phyloP scores from a whole-genome alignment of 192 early-diverging fungal species.

The Funneliformis geosporum region DNA sequence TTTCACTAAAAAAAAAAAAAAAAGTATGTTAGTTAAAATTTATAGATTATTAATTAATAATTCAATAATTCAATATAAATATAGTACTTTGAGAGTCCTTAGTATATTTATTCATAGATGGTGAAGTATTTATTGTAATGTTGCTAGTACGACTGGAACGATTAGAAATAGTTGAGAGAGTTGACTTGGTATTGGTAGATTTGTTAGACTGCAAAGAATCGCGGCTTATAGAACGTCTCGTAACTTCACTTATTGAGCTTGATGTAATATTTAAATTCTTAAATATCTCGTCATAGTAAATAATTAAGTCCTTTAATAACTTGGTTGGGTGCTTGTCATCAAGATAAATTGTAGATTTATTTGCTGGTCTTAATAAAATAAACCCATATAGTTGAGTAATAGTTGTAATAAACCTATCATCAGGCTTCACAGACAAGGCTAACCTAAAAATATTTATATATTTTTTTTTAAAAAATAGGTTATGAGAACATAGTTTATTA shows the following conservation, averaged over 20 bases:
- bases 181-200: background rate
- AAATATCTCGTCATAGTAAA: slow-evolving; percentile 21
- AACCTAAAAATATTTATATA: slow-evolving; percentile 18
- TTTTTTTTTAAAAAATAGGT: background rate
- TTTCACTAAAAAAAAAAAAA: background rate
- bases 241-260: slow-evolving; percentile 1
- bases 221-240: slow-evolving; percentile 9
- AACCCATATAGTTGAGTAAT: slow-evolving; percentile 52
- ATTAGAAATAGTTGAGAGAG: background rate
- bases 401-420: slow-evolving; percentile 37
- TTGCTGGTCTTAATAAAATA: slow-evolving; percentile 47
- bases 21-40: background rate
- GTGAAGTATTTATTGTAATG: background rate
- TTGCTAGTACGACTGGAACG: background rate
- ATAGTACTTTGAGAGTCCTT: background rate
- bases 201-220: slow-evolving; percentile 9
- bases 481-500: background rate
- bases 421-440: slow-evolving; percentile 36
- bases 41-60: background rate
- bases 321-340: slow-evolving; percentile 46
- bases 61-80: background rate
- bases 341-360: slow-evolving; percentile 44
- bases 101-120: background rate
- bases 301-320: slow-evolving; percentile 42
- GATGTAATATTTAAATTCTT: background rate